Evolutionary conservation across 768 basidiomycete genomes (phyloP).

Genomic region (Suillus brevipes): DNA sequence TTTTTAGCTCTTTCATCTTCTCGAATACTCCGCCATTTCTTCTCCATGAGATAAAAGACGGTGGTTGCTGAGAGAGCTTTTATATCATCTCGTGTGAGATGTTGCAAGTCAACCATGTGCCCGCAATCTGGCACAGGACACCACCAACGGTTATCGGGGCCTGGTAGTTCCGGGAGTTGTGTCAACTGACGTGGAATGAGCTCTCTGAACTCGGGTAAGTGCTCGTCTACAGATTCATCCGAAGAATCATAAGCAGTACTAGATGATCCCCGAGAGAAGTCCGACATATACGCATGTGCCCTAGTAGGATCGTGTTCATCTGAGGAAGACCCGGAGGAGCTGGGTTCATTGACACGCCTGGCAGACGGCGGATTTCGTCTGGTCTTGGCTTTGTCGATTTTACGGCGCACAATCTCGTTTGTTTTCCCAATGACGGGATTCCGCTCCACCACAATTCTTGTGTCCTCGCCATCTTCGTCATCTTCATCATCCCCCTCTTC

Average conservation of each 20-base stretch:
- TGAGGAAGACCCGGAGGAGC: slow-evolving; percentile 22
- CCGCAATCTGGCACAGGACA: slow-evolving; percentile 48
- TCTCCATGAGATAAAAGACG: slow-evolving; percentile 28
- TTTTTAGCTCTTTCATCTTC: slow-evolving; percentile 28
- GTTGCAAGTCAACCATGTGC: slow-evolving; percentile 47
- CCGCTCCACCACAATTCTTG: slow-evolving; percentile 16
- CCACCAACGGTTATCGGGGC: slow-evolving; percentile 50
- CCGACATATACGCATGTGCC: slow-evolving; percentile 48
- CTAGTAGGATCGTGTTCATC: slow-evolving; percentile 16
- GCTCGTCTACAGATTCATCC: slow-evolving; percentile 23
- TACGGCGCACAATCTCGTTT: slow-evolving; percentile 17
- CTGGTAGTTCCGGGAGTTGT: slow-evolving; percentile 40
- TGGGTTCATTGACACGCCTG: neutral
- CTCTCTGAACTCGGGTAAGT: slow-evolving; percentile 22
- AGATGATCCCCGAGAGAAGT: slow-evolving; percentile 57
- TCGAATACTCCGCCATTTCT: slow-evolving; percentile 36
- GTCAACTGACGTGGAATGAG: slow-evolving; percentile 39
- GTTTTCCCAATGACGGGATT: slow-evolving; percentile 33
- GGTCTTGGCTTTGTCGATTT: slow-evolving; percentile 18
- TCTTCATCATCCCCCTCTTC: neutral
- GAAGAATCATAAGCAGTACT: slow-evolving; percentile 41
- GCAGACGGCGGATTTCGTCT: neutral
- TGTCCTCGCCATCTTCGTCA: slow-evolving; percentile 1
- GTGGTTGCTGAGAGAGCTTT: slow-evolving; percentile 23
- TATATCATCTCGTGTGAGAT: slow-evolving; percentile 37